A percentile compares a stretch with the other conserved stretches of the same genome.
phyloP scores from a whole-genome alignment of 1,139 yeast species.

The Taphrina flavorubra region DNA sequence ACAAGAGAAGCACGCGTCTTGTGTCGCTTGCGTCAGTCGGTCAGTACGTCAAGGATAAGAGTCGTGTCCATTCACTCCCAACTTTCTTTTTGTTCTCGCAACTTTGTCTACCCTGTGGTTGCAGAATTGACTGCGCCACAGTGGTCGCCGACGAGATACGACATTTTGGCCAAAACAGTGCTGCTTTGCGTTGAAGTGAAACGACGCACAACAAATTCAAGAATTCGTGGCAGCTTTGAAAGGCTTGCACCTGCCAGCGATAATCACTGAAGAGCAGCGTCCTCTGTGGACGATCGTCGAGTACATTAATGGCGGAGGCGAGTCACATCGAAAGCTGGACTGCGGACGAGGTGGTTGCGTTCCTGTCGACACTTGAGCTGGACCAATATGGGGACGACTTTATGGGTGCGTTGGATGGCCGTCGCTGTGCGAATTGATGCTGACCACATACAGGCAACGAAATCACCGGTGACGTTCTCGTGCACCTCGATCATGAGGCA shows the following conservation, averaged over 20 bases:
- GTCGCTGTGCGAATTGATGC: too few species aligned
- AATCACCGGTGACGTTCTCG: conserved; percentile 55
- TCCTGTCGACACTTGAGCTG: conserved; percentile 45
- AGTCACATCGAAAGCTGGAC: conserved; percentile 45
- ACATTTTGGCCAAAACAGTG: background rate
- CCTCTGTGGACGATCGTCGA: background rate
- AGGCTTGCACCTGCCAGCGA: too few species aligned
- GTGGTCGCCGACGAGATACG: conserved; percentile 12
- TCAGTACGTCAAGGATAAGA: too few species aligned
- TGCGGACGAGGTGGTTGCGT: conserved; percentile 45
- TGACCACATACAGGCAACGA: conserved; percentile 49
- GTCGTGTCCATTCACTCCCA: too few species aligned
- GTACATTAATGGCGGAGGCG: conserved; percentile 1
- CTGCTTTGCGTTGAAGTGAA: background rate
- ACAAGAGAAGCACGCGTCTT: background rate
- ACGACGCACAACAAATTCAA: background rate
- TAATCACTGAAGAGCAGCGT: background rate
- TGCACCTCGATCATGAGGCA: conserved; percentile 53
- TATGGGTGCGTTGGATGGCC: background rate
- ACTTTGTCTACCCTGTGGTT: too few species aligned
- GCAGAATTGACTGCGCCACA: conserved; percentile 4
- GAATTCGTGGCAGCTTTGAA: too few species aligned
- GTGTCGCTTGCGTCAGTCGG: too few species aligned
- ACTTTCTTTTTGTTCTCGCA: too few species aligned
- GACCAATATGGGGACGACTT: conserved; percentile 45